Evolutionary conservation across 2,329 filamentous ascomycete species (phyloP).

Genomic region (Apiospora hydei): DNA sequence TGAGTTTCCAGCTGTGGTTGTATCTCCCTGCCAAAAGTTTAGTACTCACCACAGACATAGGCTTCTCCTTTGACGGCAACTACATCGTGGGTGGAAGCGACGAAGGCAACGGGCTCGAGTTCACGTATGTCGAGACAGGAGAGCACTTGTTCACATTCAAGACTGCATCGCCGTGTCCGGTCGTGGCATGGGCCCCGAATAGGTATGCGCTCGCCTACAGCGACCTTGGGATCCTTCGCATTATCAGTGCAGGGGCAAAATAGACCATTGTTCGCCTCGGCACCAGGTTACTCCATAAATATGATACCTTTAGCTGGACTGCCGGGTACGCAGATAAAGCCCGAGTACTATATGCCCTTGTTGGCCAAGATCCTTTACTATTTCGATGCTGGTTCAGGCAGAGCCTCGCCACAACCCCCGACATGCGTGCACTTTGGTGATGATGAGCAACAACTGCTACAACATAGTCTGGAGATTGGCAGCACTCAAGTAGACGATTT

Average conservation of each 20-base stretch:
- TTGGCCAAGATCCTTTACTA: no score
- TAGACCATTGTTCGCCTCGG: conserved; percentile 31
- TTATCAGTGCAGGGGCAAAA: conserved; percentile 63
- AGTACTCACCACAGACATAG: conserved; percentile 43
- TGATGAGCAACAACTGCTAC: neutral
- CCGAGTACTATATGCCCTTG: neutral
- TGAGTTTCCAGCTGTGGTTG: conserved; percentile 44
- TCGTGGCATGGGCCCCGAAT: conserved; percentile 79
- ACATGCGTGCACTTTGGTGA: neutral
- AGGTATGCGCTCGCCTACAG: conserved; percentile 78
- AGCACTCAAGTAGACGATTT: no score
- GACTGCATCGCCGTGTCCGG: conserved; percentile 67
- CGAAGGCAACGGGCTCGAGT: conserved; percentile 72
- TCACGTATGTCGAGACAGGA: conserved; percentile 76
- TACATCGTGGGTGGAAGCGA: conserved; percentile 79
- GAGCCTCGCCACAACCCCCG: neutral
- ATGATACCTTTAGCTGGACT: neutral
- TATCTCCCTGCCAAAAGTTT: conserved; percentile 33
- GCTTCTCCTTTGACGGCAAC: conserved; percentile 80
- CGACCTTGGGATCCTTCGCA: conserved; percentile 72
- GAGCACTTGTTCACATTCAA: conserved; percentile 77
- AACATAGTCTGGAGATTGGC: neutral
- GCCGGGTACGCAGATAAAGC: neutral
- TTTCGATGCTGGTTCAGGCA: neutral
- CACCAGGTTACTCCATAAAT: neutral